phyloP scores from a whole-genome alignment of 2,329 filamentous ascomycete species.

The Cordyceps cicadae region DNA sequence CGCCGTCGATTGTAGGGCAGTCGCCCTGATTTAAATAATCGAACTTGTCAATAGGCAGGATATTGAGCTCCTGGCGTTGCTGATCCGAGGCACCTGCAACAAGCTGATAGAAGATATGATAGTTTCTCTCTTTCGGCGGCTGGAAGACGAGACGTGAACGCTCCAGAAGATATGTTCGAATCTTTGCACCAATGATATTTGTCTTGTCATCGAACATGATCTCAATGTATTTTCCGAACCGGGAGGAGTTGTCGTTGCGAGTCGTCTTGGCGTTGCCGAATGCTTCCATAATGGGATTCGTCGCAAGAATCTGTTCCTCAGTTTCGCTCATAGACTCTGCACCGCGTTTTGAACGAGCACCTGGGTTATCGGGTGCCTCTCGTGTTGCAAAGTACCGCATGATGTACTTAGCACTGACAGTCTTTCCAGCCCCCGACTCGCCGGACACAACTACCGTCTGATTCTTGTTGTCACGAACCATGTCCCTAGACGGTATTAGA shows the following conservation, averaged over 20 bases:
- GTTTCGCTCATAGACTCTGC: slow-evolving; percentile 88
- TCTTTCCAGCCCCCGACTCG: slow-evolving; percentile 97
- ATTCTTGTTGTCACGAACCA: slow-evolving; percentile 91
- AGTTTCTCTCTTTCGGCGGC: slow-evolving; percentile 94
- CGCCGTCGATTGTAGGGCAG: slow-evolving; percentile 81
- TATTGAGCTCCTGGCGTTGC: slow-evolving; percentile 69
- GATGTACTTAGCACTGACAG: slow-evolving; percentile 98
- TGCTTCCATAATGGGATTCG: slow-evolving; percentile 99
- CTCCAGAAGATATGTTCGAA: slow-evolving; percentile 90
- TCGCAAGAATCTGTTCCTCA: slow-evolving; percentile 95
- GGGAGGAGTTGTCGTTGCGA: slow-evolving; percentile 95
- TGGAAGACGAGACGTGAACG: slow-evolving; percentile 95
- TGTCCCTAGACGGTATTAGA: slow-evolving; percentile 61
- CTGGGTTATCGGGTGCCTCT: slow-evolving; percentile 83
- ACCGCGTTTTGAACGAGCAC: slow-evolving; percentile 65
- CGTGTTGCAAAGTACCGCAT: slow-evolving; percentile 99
- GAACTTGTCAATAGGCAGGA: slow-evolving; percentile 81
- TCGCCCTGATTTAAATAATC: slow-evolving; percentile 95
- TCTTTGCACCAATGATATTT: slow-evolving; percentile 96
- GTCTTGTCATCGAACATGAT: slow-evolving; percentile 97
- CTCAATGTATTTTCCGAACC: slow-evolving; percentile 99
- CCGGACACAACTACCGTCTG: slow-evolving; percentile 99
- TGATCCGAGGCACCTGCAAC: slow-evolving; percentile 83
- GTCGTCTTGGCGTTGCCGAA: slow-evolving; percentile 99
- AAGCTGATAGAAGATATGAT: slow-evolving; percentile 98